Base-by-base conservation (phyloP, 2,329 filamentous ascomycete species). In the Penicillium griseofulvum region DNA sequence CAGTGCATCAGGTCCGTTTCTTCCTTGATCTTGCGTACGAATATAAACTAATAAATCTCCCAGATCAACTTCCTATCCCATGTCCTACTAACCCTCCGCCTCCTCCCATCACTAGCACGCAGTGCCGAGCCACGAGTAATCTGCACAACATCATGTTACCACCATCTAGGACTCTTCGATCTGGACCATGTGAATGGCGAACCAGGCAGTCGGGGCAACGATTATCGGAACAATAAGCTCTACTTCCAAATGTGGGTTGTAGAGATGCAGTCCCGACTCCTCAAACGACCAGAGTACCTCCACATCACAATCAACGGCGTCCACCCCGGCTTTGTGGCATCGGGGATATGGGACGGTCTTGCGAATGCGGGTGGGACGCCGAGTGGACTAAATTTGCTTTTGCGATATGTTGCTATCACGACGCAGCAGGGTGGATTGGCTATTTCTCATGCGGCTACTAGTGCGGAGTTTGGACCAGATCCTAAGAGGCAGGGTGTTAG, bases 61-160 rank as follows among this genome's bases (percentile, higher is more conserved):
- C 17, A 60, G 56, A 48, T 60, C 22, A 60, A 60, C 46, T 54
- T 60, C 26, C 33, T 60, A 19, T 62, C 59, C 12, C 59, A 60
- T 45, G 50, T 56, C 4, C 38, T 62, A 12, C 22, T 60, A 29
- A 60, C 59, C 2, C 57, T 62, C 9, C 57, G 48, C n/a, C 55
- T 62, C 28, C 48, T 60, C 1, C 58, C 55, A 14, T 60, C 59
- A 44, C 46, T 62, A 41, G 55, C 46, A 24, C 57, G 53, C 16
- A 56, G 52, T n/a, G 16, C 16, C 1, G 50, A 58, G 22, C 59
- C 59, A 10, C 48, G 58, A 29, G 41, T 62, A 2, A 38, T 62
- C 16, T 62, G 59, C 36, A 58, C 59, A 17, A 62, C 58, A 5
- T 62, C 59, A 22, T 58, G 52, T 34, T 31, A 39, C 16, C 59